phyloP scores from a whole-genome alignment of 805 yeast genomes.

The Teunomyces kruisii region DNA sequence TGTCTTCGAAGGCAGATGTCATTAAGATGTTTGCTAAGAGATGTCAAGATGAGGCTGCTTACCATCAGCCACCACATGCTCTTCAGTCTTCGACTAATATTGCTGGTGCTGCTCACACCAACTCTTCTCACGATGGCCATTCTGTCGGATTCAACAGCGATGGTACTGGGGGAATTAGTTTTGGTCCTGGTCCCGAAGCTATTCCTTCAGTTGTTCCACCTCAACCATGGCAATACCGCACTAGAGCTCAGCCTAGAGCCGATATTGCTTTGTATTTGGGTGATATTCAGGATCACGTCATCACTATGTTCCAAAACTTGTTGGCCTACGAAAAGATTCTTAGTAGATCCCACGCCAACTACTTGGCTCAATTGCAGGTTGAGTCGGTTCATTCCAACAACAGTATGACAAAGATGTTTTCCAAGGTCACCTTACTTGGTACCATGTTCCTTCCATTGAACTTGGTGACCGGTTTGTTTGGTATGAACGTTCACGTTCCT shows the following conservation, averaged over 20 bases:
- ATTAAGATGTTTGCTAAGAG: slow-evolving; percentile 30
- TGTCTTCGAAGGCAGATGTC: slow-evolving; percentile 29
- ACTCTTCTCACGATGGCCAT: neutral
- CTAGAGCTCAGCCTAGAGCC: slow-evolving; percentile 23
- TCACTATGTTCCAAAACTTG: slow-evolving; percentile 30
- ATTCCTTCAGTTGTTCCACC: slow-evolving; percentile 14
- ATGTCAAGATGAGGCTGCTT: slow-evolving; percentile 25
- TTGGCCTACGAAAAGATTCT: slow-evolving; percentile 29
- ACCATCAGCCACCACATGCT: slow-evolving; percentile 5
- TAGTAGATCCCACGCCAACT: slow-evolving; percentile 27
- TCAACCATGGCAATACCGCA: slow-evolving; percentile 6
- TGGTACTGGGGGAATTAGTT: slow-evolving; percentile 26
- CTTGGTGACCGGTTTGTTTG: slow-evolving; percentile 27
- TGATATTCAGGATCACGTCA: slow-evolving; percentile 33
- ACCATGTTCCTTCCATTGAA: slow-evolving; percentile 28
- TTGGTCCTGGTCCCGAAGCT: slow-evolving; percentile 38
- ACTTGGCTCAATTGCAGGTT: slow-evolving; percentile 31
- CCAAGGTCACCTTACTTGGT: slow-evolving; percentile 28
- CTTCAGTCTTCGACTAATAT: slow-evolving; percentile 14
- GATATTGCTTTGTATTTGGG: slow-evolving; percentile 30
- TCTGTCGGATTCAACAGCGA: slow-evolving; percentile 15
- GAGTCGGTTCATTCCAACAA: slow-evolving; percentile 27
- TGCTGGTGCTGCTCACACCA: slow-evolving; percentile 6
- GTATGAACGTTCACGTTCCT: slow-evolving; percentile 28
- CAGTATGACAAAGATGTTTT: slow-evolving; percentile 23